These are phyloP conservation scores for Pleurotus tuoliensis DNA, from an alignment of 768 basidiomycete species.

Conservation along the genomic window DNA sequence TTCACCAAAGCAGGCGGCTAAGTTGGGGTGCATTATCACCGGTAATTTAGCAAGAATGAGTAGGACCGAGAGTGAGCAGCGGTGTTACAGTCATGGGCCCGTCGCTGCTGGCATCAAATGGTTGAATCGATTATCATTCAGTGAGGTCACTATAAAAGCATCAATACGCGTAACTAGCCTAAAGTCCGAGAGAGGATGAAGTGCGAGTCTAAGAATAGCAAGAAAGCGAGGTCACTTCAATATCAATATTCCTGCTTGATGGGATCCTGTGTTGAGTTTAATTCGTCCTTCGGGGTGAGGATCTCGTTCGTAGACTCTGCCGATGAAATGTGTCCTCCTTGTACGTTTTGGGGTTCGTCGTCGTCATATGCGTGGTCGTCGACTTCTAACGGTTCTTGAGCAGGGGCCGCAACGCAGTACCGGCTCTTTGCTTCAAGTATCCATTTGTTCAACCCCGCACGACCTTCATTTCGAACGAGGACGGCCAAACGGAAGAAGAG, in stretches of 20 bases:
- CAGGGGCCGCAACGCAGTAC: neutral
- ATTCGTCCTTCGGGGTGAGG: neutral
- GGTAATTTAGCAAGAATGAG: too few species aligned
- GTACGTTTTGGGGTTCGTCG: neutral
- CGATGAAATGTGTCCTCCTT: neutral
- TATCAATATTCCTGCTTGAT: neutral
- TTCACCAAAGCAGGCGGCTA: neutral
- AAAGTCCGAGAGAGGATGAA: neutral
- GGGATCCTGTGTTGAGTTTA: neutral
- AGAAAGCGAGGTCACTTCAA: neutral
- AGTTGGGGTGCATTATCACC: too few species aligned
- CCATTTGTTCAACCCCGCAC: slow-evolving; percentile 18
- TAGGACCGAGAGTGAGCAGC: too few species aligned
- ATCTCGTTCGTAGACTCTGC: neutral
- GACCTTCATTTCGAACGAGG: slow-evolving; percentile 17
- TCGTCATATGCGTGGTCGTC: neutral
- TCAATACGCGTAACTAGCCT: slow-evolving; percentile 3
- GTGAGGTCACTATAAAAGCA: slow-evolving; percentile 2
- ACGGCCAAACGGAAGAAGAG: slow-evolving; percentile 16
- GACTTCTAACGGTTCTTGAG: neutral
- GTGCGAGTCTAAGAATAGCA: neutral
- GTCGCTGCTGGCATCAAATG: too few species aligned
- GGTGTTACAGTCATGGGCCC: too few species aligned
- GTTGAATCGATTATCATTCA: neutral
- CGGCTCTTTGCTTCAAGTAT: slow-evolving; percentile 14